These are phyloP conservation scores for Saksenaea oblongispora DNA, from an alignment of 371 early-diverging fungal species.

Conservation along the genomic window DNA sequence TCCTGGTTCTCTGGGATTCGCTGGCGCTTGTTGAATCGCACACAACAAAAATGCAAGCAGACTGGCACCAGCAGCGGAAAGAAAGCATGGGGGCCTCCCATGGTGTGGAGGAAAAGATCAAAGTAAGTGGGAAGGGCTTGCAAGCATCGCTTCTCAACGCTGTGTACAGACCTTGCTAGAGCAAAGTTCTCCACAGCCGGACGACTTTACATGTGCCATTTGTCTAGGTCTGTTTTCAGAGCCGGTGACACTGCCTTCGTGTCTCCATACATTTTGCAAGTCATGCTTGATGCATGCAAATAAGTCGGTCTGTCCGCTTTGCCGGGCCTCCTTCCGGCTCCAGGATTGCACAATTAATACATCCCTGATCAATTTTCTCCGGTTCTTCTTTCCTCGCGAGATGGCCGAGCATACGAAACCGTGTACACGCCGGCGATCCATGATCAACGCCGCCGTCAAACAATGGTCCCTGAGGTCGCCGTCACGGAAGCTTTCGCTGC, in stretches of 20 bases:
- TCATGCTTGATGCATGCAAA: conserved; percentile 6
- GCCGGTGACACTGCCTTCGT: conserved; percentile 9
- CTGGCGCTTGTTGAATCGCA: not conserved
- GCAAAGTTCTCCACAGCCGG: not conserved
- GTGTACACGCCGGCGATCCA: not conserved
- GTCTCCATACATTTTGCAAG: conserved; percentile 18
- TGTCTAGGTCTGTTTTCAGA: conserved; percentile 11
- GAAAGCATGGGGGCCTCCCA: too few relatives aligned
- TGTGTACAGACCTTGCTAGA: not conserved
- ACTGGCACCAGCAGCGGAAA: not conserved
- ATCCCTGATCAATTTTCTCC: conserved; percentile 11
- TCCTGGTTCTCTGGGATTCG: conserved; percentile 8
- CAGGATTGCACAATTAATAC: conserved; percentile 10
- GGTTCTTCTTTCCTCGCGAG: conserved; percentile 11
- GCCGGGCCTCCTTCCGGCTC: conserved; percentile 10
- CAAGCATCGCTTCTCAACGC: too few relatives aligned
- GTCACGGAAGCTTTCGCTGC: not conserved
- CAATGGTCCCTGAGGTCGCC: not conserved
- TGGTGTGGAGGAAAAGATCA: not conserved
- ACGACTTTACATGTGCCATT: conserved; percentile 19
- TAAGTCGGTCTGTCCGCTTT: conserved; percentile 10
- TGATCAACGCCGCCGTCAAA: not conserved
- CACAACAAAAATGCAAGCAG: not conserved
- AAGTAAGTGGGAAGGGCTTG: not conserved
- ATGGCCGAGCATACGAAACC: not conserved